Percentiles rank a stretch among this genome's conserved stretches.
Conservation (phyloP, 192 early-diverging fungal genomes). For the Mortierella alpina region DNA sequence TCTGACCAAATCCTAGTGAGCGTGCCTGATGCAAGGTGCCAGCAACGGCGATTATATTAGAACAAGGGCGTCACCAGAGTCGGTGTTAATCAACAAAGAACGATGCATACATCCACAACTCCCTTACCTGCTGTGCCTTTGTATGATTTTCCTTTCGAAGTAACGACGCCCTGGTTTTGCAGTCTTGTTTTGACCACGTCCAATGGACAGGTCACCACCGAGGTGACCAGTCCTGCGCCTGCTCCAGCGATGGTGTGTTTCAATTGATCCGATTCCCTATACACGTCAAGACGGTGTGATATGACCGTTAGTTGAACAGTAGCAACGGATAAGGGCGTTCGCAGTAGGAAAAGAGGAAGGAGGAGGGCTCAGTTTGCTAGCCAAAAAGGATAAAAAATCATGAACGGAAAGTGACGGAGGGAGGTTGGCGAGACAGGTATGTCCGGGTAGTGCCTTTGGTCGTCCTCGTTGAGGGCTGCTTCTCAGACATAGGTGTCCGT, state of each 20-base stretch:
- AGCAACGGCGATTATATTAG: constrained; percentile 2
- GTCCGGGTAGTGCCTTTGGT: neutral
- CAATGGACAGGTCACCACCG: constrained; percentile 88
- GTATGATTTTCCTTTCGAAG: constrained; percentile 57
- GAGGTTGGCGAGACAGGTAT: neutral
- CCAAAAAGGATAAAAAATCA: neutral
- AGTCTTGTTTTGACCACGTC: constrained; percentile 95
- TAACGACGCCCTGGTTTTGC: constrained; percentile 80
- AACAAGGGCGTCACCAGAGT: neutral
- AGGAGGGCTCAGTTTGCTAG: neutral
- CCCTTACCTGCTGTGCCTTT: constrained; percentile 64
- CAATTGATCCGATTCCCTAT: constrained; percentile 63
- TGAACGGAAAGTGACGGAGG: constrained; percentile 18
- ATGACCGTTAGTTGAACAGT: neutral
- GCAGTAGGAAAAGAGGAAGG: no score
- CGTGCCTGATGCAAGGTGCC: constrained; percentile 58
- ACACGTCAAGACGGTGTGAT: neutral
- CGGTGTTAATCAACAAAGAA: neutral
- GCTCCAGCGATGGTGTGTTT: constrained; percentile 88
- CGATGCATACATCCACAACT: neutral
- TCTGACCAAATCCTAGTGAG: constrained; percentile 78
- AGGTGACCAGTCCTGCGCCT: constrained; percentile 82
- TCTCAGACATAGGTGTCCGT: no score
- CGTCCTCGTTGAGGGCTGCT: no score
- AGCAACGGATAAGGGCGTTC: no score